A percentile compares a stretch with the other conserved stretches of the same genome.
Evolutionary conservation across 1,284 basidiomycete species (phyloP).

Genomic region (Sanguinoderma infundibulare): DNA sequence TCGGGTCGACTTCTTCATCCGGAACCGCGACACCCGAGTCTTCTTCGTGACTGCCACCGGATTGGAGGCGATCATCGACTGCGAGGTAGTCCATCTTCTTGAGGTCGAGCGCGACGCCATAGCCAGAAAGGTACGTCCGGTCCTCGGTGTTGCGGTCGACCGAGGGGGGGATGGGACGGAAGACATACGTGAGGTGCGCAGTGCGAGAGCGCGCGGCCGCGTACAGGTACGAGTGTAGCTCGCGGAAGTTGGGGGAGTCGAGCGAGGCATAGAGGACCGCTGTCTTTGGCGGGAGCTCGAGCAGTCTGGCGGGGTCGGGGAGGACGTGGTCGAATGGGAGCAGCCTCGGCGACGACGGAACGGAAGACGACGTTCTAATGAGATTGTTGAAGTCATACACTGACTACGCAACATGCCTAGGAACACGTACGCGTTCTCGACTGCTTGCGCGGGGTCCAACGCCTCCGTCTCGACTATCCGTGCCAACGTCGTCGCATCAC

Average conservation of each 20-base stretch:
- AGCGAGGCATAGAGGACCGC: slow-evolving; percentile 79
- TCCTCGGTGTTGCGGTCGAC: slow-evolving; percentile 23
- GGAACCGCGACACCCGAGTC: slow-evolving; percentile 3
- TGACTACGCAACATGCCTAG: too few relatives aligned
- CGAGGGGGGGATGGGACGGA: slow-evolving; percentile 66
- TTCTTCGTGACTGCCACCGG: slow-evolving; percentile 7
- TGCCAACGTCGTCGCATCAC: slow-evolving; percentile 67
- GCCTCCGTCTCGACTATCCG: slow-evolving; percentile 60
- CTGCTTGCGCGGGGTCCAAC: slow-evolving; percentile 45
- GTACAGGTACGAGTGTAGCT: slow-evolving; percentile 69
- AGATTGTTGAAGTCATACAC: background rate
- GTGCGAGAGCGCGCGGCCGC: slow-evolving; percentile 48
- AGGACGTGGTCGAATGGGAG: slow-evolving; percentile 77
- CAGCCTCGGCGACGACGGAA: slow-evolving; percentile 42
- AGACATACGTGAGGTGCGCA: slow-evolving; percentile 70
- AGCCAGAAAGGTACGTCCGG: slow-evolving; percentile 75
- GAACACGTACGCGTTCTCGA: slow-evolving; percentile 31
- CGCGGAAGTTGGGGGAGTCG: slow-evolving; percentile 61
- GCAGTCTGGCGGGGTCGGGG: slow-evolving; percentile 46
- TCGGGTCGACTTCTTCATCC: slow-evolving; percentile 43
- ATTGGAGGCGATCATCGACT: slow-evolving; percentile 76
- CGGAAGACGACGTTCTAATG: slow-evolving; percentile 10
- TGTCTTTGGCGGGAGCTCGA: slow-evolving; percentile 52
- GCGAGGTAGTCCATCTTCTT: slow-evolving; percentile 99
- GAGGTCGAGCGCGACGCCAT: slow-evolving; percentile 89